Percentiles rank a stretch among this genome's conserved stretches.
These are phyloP conservation scores for Coniochaeta prunicola DNA, from an alignment of 2,329 filamentous ascomycete genomes.

Conservation along the genomic window DNA sequence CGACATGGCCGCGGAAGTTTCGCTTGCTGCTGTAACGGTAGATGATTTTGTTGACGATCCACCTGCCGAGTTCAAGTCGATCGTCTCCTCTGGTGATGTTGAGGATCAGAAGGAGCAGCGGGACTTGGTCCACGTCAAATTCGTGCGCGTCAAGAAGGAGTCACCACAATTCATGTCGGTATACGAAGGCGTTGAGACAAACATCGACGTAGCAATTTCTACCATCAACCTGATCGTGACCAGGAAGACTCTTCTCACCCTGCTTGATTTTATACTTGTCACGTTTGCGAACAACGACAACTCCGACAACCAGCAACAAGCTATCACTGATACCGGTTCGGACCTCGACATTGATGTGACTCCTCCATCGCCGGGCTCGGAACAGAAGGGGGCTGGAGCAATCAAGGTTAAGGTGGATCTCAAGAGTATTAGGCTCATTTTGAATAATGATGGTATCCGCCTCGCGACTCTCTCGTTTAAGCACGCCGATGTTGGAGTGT, in stretches of 20 bases:
- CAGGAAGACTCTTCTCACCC: conserved; percentile 79
- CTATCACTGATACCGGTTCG: conserved; percentile 30
- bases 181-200: conserved; percentile 90
- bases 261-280: conserved; percentile 87
- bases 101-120: conserved; percentile 65
- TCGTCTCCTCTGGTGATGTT: conserved; percentile 75
- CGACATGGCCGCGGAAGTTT: conserved; percentile 89
- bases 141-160: conserved; percentile 78
- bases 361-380: conserved; percentile 24
- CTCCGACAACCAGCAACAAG: conserved; percentile 23
- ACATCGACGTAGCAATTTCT: conserved; percentile 83
- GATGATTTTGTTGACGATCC: conserved; percentile 94
- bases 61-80: conserved; percentile 87
- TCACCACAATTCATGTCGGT: conserved; percentile 90
- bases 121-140: conserved; percentile 83
- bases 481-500: conserved; percentile 85
- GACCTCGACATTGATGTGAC: conserved; percentile 29
- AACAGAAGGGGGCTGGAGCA: conserved; percentile 53
- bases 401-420: conserved; percentile 91
- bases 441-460: conserved; percentile 96
- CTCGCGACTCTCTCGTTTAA: conserved; percentile 89
- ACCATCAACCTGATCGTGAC: conserved; percentile 97
- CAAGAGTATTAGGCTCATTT: conserved; percentile 85
- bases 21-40: conserved; percentile 76
- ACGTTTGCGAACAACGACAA: conserved; percentile 67